Evolutionary conservation across 106 monocot genomes (phyloP).

Genomic region (Dioscorea alata): DNA sequence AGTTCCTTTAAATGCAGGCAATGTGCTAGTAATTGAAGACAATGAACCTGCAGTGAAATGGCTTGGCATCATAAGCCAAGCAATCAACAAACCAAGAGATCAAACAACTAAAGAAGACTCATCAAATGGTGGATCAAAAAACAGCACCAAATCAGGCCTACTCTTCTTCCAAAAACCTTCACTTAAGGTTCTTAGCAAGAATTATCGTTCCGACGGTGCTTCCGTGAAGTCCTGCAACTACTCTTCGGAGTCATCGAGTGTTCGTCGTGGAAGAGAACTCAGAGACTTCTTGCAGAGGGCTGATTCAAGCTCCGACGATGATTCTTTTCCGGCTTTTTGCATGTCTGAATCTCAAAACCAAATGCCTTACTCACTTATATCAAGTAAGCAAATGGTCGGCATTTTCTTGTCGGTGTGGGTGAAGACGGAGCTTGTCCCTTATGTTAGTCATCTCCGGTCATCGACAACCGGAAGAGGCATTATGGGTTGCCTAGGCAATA

Average conservation of each 20-base stretch:
- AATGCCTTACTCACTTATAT: slow-evolving; percentile 53
- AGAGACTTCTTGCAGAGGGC: slow-evolving; percentile 45
- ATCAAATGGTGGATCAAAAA: slow-evolving; percentile 2
- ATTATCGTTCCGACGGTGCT: slow-evolving; percentile 34
- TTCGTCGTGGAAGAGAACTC: slow-evolving; percentile 34
- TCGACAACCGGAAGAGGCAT: slow-evolving; percentile 83
- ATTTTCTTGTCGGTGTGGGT: slow-evolving; percentile 94
- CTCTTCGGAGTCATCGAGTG: slow-evolving; percentile 10
- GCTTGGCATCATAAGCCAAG: slow-evolving; percentile 67
- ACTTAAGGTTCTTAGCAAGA: slow-evolving; percentile 64
- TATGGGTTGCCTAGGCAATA: slow-evolving; percentile 89
- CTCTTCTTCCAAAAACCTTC: slow-evolving; percentile 69
- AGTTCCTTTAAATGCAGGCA: slow-evolving; percentile 93
- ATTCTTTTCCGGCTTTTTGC: slow-evolving; percentile 5
- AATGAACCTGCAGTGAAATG: slow-evolving; percentile 86
- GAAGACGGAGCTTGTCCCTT: slow-evolving; percentile 61
- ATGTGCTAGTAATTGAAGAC: slow-evolving; percentile 82
- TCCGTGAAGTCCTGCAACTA: slow-evolving; percentile 73
- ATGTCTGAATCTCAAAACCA: not conserved
- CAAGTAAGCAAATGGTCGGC: slow-evolving; percentile 97
- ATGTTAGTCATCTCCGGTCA: slow-evolving; percentile 72
- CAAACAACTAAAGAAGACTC: not conserved
- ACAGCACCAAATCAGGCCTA: slow-evolving; percentile 24
- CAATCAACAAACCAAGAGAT: slow-evolving; percentile 61
- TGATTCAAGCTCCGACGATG: slow-evolving; percentile 44